phyloP scores from a whole-genome alignment of 2,329 filamentous ascomycete genomes.

The Colletotrichum trifolii region DNA sequence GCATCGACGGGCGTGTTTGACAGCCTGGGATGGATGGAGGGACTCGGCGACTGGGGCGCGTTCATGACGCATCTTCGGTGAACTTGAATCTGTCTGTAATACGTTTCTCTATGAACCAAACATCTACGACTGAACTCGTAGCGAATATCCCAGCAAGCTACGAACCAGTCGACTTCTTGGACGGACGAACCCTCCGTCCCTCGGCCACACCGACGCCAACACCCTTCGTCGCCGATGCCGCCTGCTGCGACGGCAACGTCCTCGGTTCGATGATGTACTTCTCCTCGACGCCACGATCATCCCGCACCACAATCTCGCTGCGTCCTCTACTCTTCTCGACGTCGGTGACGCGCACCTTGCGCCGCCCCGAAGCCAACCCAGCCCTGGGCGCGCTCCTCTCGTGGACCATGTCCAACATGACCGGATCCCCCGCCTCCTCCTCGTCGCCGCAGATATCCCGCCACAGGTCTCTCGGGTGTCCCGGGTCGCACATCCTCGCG shows the following conservation, averaged over 20 bases:
- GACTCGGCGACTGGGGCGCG: not conserved
- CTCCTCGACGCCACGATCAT: slow-evolving; percentile 7
- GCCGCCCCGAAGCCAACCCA: not conserved
- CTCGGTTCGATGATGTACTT: slow-evolving; percentile 31
- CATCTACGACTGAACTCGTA: too few species aligned
- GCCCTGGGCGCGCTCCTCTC: not conserved
- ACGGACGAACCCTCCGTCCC: too few species aligned
- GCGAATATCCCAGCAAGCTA: not conserved
- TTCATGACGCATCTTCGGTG: not conserved
- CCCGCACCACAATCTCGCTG: slow-evolving; percentile 29
- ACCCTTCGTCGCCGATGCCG: slow-evolving; percentile 2
- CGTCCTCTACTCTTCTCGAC: slow-evolving; percentile 32
- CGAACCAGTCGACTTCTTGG: not conserved
- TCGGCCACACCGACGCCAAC: not conserved
- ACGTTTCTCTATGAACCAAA: too few species aligned
- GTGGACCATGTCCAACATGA: slow-evolving; percentile 31
- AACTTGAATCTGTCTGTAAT: too few species aligned
- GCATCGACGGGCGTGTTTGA: not conserved
- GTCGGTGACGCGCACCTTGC: slow-evolving; percentile 18
- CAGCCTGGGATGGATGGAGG: slow-evolving; percentile 6
- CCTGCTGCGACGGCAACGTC: not conserved
- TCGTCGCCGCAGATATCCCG: not conserved
- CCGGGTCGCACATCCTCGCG: slow-evolving; percentile 26
- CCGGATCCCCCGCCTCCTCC: slow-evolving; percentile 17
- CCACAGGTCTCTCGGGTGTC: slow-evolving; percentile 21